Conservation (phyloP, 2,329 filamentous ascomycete genomes). For the Aspergillaceae sp. region DNA sequence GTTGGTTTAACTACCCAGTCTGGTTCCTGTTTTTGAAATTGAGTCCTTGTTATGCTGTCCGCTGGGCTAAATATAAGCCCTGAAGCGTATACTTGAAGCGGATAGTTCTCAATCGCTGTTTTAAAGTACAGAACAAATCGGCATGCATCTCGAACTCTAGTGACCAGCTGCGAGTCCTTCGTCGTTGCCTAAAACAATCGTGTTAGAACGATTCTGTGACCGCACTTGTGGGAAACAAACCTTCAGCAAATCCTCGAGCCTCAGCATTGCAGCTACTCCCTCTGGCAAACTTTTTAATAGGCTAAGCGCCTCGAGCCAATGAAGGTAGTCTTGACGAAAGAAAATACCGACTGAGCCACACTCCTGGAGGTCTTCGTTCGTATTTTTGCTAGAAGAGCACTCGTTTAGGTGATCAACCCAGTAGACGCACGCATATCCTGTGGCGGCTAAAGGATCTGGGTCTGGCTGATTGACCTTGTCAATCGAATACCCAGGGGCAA, state of each 20-base stretch:
- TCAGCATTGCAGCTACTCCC: not conserved
- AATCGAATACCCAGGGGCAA: not conserved
- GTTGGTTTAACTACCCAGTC: constrained; percentile 1
- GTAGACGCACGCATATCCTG: not conserved
- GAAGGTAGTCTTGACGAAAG: constrained; percentile 3
- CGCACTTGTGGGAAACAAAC: not conserved
- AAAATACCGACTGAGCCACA: not conserved
- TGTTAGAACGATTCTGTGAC: not conserved
- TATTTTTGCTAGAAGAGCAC: too few species aligned
- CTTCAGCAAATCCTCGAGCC: constrained; percentile 6
- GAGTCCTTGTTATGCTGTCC: constrained; percentile 9
- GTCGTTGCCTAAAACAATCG: not conserved
- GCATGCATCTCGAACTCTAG: constrained; percentile 10
- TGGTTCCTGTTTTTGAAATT: constrained; percentile 3
- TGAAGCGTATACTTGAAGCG: constrained; percentile 23
- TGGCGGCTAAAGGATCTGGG: not conserved
- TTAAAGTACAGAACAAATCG: constrained; percentile 19
- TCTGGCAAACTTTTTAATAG: constrained; percentile 2
- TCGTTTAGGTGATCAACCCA: not conserved
- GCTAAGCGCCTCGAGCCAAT: constrained; percentile 5
- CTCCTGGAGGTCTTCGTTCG: not conserved
- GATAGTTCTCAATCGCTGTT: constrained; percentile 13
- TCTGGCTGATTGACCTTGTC: not conserved
- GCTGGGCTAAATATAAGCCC: constrained; percentile 18
- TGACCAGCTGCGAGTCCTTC: not conserved